A percentile compares a stretch with the other conserved stretches of the same genome.
Evolutionary conservation across 2,329 filamentous ascomycete genomes (phyloP).

Genomic region (Pseudocercospora vitis): DNA sequence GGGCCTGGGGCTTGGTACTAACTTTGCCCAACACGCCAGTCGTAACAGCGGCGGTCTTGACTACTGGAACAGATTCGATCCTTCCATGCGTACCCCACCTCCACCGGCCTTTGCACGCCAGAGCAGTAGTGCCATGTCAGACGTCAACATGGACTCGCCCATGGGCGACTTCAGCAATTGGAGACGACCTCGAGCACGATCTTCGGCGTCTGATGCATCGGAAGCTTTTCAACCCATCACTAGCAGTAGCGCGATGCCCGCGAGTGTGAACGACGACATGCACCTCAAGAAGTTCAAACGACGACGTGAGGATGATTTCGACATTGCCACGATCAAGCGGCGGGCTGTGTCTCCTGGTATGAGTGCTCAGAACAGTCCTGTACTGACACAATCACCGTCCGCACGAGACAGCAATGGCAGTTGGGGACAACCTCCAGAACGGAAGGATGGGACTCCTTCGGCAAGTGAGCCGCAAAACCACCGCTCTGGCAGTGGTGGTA

Average conservation of each 20-base stretch:
- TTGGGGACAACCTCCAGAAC: conserved; percentile 65
- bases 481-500: conserved; percentile 19
- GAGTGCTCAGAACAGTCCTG: conserved; percentile 85
- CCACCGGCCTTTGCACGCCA: conserved; percentile 59
- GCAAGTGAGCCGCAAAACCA: conserved; percentile 19
- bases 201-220: conserved; percentile 36
- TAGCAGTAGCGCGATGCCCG: conserved; percentile 18
- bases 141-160: conserved; percentile 72
- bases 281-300: conserved; percentile 58
- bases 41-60: conserved; percentile 69
- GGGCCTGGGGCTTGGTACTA: conserved; percentile 55
- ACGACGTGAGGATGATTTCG: conserved; percentile 87
- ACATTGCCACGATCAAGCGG: conserved; percentile 83
- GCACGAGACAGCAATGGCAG: conserved; percentile 65
- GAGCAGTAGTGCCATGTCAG: conserved; percentile 57
- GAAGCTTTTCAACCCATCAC: conserved; percentile 31
- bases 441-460: conserved; percentile 40
- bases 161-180: conserved; percentile 28
- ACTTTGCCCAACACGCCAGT: conserved; percentile 72
- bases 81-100: conserved; percentile 62
- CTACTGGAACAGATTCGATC: conserved; percentile 80
- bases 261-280: conserved; percentile 37
- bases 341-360: conserved; percentile 88
- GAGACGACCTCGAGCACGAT: conserved; percentile 35
- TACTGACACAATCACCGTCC: conserved; percentile 76